phyloP scores from a whole-genome alignment of 2,329 filamentous ascomycete genomes.

The Akanthomyces lecanii region DNA sequence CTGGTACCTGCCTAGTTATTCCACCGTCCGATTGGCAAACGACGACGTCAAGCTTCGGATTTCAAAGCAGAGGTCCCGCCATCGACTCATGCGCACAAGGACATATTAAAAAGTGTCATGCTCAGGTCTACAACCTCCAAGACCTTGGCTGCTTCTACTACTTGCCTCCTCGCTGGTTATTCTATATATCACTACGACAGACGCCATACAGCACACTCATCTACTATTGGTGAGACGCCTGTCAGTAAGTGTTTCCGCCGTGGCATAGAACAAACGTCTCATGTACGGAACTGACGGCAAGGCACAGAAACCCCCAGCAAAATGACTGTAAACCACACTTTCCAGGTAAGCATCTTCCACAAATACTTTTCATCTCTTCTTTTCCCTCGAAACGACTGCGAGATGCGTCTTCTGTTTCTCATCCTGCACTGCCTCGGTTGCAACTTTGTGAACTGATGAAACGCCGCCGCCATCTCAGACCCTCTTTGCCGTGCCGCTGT shows the following conservation, averaged over 20 bases:
- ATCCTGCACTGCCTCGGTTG: slow-evolving; percentile 19
- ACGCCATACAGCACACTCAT: neutral
- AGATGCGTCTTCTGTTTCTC: neutral
- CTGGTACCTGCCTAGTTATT: neutral
- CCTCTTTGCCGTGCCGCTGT: slow-evolving; percentile 90
- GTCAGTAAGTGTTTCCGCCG: neutral
- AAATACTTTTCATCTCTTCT: neutral
- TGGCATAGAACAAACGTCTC: neutral
- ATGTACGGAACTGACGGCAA: neutral
- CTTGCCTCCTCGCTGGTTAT: slow-evolving; percentile 27
- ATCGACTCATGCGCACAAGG: neutral
- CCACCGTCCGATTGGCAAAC: too few species aligned
- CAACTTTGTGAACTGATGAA: slow-evolving; percentile 14
- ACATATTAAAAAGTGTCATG: slow-evolving; percentile 29
- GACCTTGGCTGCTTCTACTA: slow-evolving; percentile 27
- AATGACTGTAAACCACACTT: slow-evolving; percentile 43
- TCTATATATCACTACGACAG: slow-evolving; percentile 26
- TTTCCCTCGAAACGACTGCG: neutral
- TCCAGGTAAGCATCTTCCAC: slow-evolving; percentile 36
- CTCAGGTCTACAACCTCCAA: slow-evolving; percentile 26
- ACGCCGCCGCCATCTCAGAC: slow-evolving; percentile 53
- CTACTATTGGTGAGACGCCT: neutral
- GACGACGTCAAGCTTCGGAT: slow-evolving; percentile 15
- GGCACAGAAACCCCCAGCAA: slow-evolving; percentile 22
- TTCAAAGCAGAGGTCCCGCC: slow-evolving; percentile 16